Evolutionary conservation across 208 protist genomes (phyloP).

Genomic region (Wallacemonas rigidus): DNA sequence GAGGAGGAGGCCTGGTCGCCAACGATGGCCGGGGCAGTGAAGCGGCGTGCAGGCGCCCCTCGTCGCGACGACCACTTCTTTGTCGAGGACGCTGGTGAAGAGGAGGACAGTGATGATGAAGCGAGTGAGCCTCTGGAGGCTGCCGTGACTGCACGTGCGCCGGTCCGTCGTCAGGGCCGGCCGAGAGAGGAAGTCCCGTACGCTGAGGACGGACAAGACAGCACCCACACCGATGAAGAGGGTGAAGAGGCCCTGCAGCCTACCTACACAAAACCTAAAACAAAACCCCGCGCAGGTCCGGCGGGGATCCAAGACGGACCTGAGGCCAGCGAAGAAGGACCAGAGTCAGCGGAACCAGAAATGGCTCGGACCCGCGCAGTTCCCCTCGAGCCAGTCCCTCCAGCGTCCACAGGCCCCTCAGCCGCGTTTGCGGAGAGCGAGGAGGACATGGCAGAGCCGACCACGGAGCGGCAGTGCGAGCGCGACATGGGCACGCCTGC

Average conservation of each 20-base stretch:
- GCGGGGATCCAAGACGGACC: not conserved
- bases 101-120: conserved; percentile 3
- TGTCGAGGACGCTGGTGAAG: not conserved
- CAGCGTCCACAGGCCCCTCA: not conserved
- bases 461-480: no score
- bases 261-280: not conserved
- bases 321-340: conserved; percentile 13
- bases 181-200: conserved; percentile 17
- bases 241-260: conserved; percentile 18
- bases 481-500: no score
- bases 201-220: conserved; percentile 21
- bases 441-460: conserved; percentile 18
- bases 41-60: not conserved
- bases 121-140: not conserved
- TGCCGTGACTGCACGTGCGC: not conserved
- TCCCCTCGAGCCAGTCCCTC: not conserved
- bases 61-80: not conserved
- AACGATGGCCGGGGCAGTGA: not conserved
- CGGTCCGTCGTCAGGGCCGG: not conserved
- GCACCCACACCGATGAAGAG: conserved; percentile 13
- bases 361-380: not conserved
- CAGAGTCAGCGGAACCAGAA: conserved; percentile 10
- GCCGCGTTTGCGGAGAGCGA: conserved; percentile 8
- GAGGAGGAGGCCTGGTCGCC: conserved; percentile 2
- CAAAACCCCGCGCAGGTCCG: conserved; percentile 1